phyloP scores from a whole-genome alignment of 768 basidiomycete genomes.

The Daedaleopsis nitida region DNA sequence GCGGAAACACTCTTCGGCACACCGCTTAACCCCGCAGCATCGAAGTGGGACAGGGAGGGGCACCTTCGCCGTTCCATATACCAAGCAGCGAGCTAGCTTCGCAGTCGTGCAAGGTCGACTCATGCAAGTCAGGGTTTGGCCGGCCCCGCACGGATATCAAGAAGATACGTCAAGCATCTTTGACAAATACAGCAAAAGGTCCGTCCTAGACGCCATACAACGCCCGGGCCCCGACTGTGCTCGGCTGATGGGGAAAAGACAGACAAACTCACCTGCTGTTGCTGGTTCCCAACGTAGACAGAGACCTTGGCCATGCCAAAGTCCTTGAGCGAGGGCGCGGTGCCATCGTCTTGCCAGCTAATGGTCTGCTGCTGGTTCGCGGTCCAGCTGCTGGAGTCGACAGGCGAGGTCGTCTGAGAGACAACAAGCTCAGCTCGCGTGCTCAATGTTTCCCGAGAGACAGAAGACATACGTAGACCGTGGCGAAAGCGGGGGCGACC shows the following conservation, averaged over 20 bases:
- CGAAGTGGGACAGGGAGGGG: not conserved
- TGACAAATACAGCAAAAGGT: conserved; percentile 6
- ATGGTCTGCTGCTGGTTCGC: conserved; percentile 54
- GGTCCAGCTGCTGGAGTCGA: conserved; percentile 44
- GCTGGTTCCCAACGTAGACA: conserved; percentile 65
- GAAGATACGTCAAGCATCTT: not conserved
- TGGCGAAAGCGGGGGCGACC: conserved; percentile 56
- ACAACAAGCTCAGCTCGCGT: not conserved
- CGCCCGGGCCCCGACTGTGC: not conserved
- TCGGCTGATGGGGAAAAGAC: not conserved
- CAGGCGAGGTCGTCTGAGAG: conserved; percentile 59
- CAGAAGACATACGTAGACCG: conserved; percentile 50
- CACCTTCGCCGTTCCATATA: not conserved
- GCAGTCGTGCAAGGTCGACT: too few species aligned
- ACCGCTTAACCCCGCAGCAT: not conserved
- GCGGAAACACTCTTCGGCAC: too few species aligned
- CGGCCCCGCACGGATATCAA: not conserved
- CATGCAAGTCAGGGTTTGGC: not conserved
- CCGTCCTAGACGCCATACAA: not conserved
- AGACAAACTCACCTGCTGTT: conserved; percentile 52
- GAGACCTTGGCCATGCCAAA: conserved; percentile 56
- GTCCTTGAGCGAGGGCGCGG: conserved; percentile 45
- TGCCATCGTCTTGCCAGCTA: conserved; percentile 60
- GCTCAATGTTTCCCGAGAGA: conserved; percentile 1
- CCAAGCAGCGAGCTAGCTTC: not conserved